Conservation (phyloP, 225 moss, liverwort and hornwort genomes). For the Bryoerythrophyllum caledonicum region DNA sequence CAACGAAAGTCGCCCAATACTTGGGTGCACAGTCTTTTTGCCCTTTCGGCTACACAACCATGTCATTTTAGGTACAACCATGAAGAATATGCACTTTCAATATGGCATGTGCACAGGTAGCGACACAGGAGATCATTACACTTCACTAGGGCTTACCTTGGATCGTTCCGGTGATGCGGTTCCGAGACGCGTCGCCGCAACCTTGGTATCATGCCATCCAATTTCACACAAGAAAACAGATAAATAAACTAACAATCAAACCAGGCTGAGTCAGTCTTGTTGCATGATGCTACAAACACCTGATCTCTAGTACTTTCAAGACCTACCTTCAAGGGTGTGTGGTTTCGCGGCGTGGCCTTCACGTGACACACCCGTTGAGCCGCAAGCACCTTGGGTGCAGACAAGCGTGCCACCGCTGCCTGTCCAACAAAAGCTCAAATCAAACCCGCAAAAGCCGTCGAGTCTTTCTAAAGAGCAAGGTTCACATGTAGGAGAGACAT, state of each 20-base stretch:
- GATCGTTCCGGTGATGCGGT: slow-evolving; percentile 16
- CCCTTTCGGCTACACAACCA: slow-evolving; percentile 55
- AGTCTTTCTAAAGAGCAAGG: neutral
- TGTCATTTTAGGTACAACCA: too few relatives aligned
- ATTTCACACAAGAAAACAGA: slow-evolving; percentile 7
- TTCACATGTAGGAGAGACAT: neutral
- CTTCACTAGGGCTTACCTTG: slow-evolving; percentile 8
- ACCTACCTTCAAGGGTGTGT: slow-evolving; percentile 47
- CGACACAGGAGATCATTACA: neutral
- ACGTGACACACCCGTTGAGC: slow-evolving; percentile 25
- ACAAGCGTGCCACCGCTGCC: slow-evolving; percentile 34
- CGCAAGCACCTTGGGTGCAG: slow-evolving; percentile 39
- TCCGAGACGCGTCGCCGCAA: slow-evolving; percentile 5
- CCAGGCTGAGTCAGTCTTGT: neutral
- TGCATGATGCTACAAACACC: neutral
- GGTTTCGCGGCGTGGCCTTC: slow-evolving; percentile 19
- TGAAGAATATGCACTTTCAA: too few relatives aligned
- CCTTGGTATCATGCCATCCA: slow-evolving; percentile 22
- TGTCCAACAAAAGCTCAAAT: slow-evolving; percentile 20
- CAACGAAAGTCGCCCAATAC: slow-evolving; percentile 64
- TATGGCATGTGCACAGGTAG: neutral
- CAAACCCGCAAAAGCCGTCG: neutral
- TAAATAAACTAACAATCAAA: neutral
- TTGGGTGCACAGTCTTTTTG: slow-evolving; percentile 57
- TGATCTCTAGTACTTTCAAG: neutral